Percentiles rank a stretch among this genome's conserved stretches.
These are phyloP conservation scores for Beauveria sp. DNA, from an alignment of 2,329 filamentous ascomycete genomes.

Conservation along the genomic window DNA sequence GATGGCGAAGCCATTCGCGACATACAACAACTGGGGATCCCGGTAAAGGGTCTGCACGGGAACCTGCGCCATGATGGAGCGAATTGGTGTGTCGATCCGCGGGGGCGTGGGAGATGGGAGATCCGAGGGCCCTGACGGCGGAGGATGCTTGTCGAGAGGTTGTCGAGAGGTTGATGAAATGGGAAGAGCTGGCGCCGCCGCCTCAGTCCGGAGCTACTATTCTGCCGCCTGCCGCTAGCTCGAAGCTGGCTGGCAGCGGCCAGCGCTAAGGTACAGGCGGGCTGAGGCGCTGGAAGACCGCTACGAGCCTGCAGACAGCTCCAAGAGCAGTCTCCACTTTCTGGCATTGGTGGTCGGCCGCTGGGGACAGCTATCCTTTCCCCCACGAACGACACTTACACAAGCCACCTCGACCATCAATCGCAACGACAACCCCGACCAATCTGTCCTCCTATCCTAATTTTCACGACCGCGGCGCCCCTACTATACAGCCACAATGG, in stretches of 20 bases:
- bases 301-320: not conserved
- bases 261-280: not conserved
- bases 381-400: conserved; percentile 12
- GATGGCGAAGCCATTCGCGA: conserved; percentile 11
- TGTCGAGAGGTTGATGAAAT: not conserved
- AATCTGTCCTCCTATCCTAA: not conserved
- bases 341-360: not conserved
- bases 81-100: not conserved
- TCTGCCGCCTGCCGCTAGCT: conserved; percentile 12
- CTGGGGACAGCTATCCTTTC: conserved; percentile 12
- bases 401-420: conserved; percentile 15
- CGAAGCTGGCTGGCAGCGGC: not conserved
- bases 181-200: not conserved
- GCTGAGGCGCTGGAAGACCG: not conserved
- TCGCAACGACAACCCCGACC: not conserved
- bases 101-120: not conserved
- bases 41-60: conserved; percentile 91
- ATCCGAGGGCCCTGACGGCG: not conserved
- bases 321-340: not conserved
- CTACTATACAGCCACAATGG: conserved; percentile 21
- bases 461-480: not conserved
- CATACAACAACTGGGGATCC: conserved; percentile 97
- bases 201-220: conserved; percentile 11
- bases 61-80: conserved; percentile 65
- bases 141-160: not conserved